phyloP scores from a whole-genome alignment of 805 yeast genomes.

The Hemisphaericaspora nanyangensis region DNA sequence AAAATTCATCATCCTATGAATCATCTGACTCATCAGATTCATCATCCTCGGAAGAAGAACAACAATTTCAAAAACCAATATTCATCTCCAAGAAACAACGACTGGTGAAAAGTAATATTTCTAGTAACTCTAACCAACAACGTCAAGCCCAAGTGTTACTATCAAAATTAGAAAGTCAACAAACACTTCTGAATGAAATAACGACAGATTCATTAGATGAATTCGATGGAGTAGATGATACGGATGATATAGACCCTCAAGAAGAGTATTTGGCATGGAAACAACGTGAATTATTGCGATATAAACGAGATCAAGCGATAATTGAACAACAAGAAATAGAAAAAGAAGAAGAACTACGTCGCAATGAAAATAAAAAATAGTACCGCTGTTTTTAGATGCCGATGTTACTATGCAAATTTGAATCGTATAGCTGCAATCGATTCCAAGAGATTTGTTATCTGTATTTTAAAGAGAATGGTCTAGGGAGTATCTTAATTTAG shows the following conservation, averaged over 20 bases:
- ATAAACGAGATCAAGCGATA: conserved; percentile 18
- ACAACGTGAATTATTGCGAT: conserved; percentile 23
- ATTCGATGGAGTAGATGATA: conserved; percentile 32
- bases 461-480: too few relatives aligned
- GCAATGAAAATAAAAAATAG: neutral
- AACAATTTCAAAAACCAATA: conserved; percentile 10
- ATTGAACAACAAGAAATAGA: conserved; percentile 19
- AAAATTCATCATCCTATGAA: conserved; percentile 7
- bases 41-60: conserved; percentile 10
- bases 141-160: conserved; percentile 1
- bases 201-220: conserved; percentile 3
- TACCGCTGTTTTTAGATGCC: too few relatives aligned
- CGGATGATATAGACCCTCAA: conserved; percentile 32
- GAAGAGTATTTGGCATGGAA: conserved; percentile 29
- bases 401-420: too few relatives aligned
- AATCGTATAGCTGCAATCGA: too few relatives aligned
- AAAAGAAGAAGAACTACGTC: conserved; percentile 19
- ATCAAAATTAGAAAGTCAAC: conserved; percentile 5
- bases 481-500: too few relatives aligned
- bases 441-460: too few relatives aligned
- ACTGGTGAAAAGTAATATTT: neutral
- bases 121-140: neutral
- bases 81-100: conserved; percentile 11
- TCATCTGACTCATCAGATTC: conserved; percentile 4
- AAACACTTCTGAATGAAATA: neutral